phyloP scores from a whole-genome alignment of 1,139 yeast genomes.

The Hemisphaericaspora lyxosophila region DNA sequence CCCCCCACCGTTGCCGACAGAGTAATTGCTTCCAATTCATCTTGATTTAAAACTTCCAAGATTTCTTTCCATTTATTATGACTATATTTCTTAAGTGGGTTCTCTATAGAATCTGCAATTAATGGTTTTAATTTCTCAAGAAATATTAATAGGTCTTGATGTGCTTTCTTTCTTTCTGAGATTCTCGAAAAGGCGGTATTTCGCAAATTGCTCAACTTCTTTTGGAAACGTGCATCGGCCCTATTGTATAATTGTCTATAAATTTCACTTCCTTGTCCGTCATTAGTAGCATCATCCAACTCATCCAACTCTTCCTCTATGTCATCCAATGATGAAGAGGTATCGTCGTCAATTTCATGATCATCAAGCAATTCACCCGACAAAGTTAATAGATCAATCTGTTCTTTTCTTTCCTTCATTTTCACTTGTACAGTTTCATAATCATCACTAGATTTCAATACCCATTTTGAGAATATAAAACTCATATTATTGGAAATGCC shows the following conservation, averaged over 20 bases:
- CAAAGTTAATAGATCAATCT: constrained; percentile 9
- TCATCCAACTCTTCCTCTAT: too few relatives aligned
- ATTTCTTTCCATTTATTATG: constrained; percentile 35
- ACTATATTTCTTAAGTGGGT: constrained; percentile 31
- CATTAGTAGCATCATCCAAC: too few relatives aligned
- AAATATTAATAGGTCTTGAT: constrained; percentile 19
- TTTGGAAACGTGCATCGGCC: neutral
- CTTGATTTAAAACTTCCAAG: constrained; percentile 16
- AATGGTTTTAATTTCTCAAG: constrained; percentile 27
- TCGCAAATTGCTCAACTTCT: neutral
- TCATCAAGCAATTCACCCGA: constrained; percentile 5
- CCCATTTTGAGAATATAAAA: constrained; percentile 16
- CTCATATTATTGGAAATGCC: constrained; percentile 23
- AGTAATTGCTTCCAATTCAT: constrained; percentile 2
- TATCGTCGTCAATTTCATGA: constrained; percentile 12
- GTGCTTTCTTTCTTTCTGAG: constrained; percentile 12
- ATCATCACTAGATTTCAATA: constrained; percentile 11
- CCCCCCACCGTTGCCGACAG: neutral
- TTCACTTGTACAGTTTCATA: constrained; percentile 7
- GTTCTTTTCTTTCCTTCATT: constrained; percentile 6
- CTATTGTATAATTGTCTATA: constrained; percentile 3
- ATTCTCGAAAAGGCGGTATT: neutral
- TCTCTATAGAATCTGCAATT: constrained; percentile 31
- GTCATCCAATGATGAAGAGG: constrained; percentile 7
- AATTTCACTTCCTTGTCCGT: constrained; percentile 10